phyloP scores from a whole-genome alignment of 2,329 filamentous ascomycete genomes.

The Incumbomyces delicatus region DNA sequence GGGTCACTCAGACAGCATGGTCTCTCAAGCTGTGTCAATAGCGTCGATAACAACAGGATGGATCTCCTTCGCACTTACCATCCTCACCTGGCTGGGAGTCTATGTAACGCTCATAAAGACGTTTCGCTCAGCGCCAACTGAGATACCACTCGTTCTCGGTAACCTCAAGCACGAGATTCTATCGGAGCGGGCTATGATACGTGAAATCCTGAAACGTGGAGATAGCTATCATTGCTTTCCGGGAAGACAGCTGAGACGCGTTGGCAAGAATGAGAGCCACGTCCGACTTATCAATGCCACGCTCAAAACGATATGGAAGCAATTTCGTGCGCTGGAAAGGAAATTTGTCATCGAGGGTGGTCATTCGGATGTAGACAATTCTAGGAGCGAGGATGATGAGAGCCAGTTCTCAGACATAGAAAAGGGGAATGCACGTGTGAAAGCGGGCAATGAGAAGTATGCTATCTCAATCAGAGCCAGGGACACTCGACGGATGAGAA shows the following conservation, averaged over 20 bases:
- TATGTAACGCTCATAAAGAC: slow-evolving; percentile 16
- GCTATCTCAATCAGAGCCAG: neutral
- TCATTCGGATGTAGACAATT: slow-evolving; percentile 9
- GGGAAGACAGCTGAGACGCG: slow-evolving; percentile 3
- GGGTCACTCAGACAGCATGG: no score
- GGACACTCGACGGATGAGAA: neutral
- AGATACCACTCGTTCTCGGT: slow-evolving; percentile 15
- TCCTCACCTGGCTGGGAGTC: slow-evolving; percentile 17
- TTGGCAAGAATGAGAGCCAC: slow-evolving; percentile 1
- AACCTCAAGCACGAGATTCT: slow-evolving; percentile 18
- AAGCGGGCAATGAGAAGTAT: slow-evolving; percentile 4
- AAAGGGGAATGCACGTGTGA: neutral
- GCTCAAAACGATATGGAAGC: slow-evolving; percentile 14
- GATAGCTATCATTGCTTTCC: slow-evolving; percentile 14
- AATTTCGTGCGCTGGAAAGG: slow-evolving; percentile 17
- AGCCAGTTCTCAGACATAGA: slow-evolving; percentile 11
- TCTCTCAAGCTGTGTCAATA: neutral
- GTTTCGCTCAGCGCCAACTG: slow-evolving; percentile 11
- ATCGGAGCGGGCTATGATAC: slow-evolving; percentile 12
- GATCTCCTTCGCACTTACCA: slow-evolving; percentile 17
- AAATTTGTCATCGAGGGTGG: slow-evolving; percentile 15
- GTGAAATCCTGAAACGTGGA: slow-evolving; percentile 13
- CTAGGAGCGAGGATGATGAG: slow-evolving; percentile 9
- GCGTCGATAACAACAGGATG: slow-evolving; percentile 15
- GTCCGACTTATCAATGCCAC: slow-evolving; percentile 10